Conservation (phyloP, 352 stramenopile species). For the Thraustotheca clavata region DNA sequence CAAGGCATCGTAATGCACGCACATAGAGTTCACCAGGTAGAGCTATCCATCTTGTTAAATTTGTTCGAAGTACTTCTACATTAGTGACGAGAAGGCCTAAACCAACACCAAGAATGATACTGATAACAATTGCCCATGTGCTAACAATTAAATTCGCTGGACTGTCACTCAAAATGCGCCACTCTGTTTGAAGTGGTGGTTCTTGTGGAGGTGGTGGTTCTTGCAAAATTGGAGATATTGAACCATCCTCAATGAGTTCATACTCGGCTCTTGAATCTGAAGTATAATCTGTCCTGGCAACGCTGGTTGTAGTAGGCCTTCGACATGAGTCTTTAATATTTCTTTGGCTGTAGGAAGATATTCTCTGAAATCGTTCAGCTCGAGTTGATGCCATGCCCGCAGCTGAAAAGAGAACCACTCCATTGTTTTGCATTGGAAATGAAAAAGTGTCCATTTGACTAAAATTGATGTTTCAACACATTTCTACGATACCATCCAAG, state of each 20-base stretch:
- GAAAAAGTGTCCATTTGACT: not conserved
- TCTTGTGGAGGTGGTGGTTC: not conserved
- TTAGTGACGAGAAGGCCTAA: not conserved
- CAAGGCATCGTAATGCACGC: conserved; percentile 38
- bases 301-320: not conserved
- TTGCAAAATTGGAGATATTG: not conserved
- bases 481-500: not conserved
- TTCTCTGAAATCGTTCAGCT: not conserved
- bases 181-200: not conserved
- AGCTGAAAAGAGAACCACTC: not conserved
- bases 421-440: not conserved
- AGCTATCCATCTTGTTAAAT: conserved; percentile 30
- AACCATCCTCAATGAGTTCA: not conserved
- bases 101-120: conserved; percentile 34
- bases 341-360: not conserved
- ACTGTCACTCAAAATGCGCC: not conserved
- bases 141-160: not conserved
- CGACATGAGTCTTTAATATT: not conserved
- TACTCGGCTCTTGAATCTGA: conserved; percentile 1
- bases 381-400: not conserved
- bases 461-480: not conserved
- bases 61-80: conserved; percentile 29
- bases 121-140: conserved; percentile 24
- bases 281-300: not conserved
- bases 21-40: conserved; percentile 37